Evolutionary conservation across 164 flowering plant genomes (phyloP), one percentile per base, ranked within the genome.

Genomic region (Vitis riparia): DNA sequence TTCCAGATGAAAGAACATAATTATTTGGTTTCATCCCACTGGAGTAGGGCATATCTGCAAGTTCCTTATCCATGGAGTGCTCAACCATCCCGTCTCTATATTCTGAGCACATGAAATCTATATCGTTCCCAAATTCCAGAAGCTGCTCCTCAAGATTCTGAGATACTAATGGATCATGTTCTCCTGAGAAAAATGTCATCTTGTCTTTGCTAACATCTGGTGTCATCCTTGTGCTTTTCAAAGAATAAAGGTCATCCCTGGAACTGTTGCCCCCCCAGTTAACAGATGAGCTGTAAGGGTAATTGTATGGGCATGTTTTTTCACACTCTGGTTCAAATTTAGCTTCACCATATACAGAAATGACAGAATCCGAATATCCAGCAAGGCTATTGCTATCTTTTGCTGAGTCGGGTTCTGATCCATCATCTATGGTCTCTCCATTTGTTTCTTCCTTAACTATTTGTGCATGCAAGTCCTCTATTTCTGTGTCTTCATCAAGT

Each of bases 1-100:
- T 77, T 67, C 91, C 93, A 5, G 92, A 83, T 12, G 92, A 84
- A 58, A 89, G 89, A 56, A 81, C 84, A 77, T 59, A 87, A 37
- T 60, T 51, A 70, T 82, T 76, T 14, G 84, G 66, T 52, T 71
- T 63, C 9, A 32, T 67, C 2, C 66, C 87, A 66, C 76, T 77
- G 32, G 89, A 73, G 69, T 76, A 77, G 44, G 82, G 76, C 79
- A 75, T 29, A 48, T 86, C 86, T 37, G 81, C 81, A 52, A 73
- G 44, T 51, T 83, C 86, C 57, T 78, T 62, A 19, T 83, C 89
- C 23, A 65, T 63, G 68, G 13, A 76, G 17, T 76, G 80, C 72
- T 84, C 85, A 5, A 66, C 57, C 61, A 27, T 56, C 2, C 53
- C 71, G 15, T 65, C 56, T 55, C n/a, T 77, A 65, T 75, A 69